Conservation (phyloP, 2,329 filamentous ascomycete species). For the Lithohypha guttulata region DNA sequence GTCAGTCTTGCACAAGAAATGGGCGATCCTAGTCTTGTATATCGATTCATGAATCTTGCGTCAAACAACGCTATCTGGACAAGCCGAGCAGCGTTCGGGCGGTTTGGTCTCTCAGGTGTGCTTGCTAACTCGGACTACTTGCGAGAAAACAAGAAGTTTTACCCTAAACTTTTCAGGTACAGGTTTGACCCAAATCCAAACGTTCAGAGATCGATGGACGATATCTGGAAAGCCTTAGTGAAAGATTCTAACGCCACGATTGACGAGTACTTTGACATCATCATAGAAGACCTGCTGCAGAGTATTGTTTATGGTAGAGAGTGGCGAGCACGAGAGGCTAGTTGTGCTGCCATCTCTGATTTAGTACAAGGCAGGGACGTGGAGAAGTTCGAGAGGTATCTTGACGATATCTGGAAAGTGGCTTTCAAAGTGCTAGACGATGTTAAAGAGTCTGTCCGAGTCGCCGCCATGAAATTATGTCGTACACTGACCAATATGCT, state of each 20-base stretch:
- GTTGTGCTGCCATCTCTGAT: conserved; percentile 80
- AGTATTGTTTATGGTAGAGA: conserved; percentile 74
- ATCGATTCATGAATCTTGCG: conserved; percentile 96
- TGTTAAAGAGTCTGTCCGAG: conserved; percentile 81
- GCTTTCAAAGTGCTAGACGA: conserved; percentile 90
- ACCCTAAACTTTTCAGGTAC: conserved; percentile 89
- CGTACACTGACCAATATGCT: conserved; percentile 75
- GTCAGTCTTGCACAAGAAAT: conserved; percentile 92
- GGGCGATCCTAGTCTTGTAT: conserved; percentile 89
- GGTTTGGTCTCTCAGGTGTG: conserved; percentile 85
- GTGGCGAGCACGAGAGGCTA: conserved; percentile 87
- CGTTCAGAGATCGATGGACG: conserved; percentile 89
- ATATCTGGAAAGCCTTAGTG: conserved; percentile 94
- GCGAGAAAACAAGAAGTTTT: conserved; percentile 81
- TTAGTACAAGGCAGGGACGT: conserved; percentile 71
- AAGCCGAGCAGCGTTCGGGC: conserved; percentile 87
- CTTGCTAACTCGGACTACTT: conserved; percentile 71
- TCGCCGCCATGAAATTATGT: conserved; percentile 70
- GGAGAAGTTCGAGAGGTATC: conserved; percentile 68
- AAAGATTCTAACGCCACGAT: conserved; percentile 72
- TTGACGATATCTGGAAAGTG: conserved; percentile 72
- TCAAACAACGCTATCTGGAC: conserved; percentile 96
- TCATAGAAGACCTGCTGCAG: conserved; percentile 75
- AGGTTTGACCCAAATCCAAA: conserved; percentile 90
- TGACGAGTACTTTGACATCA: conserved; percentile 72